Evolutionary conservation across 208 protist species (phyloP), one percentile per base, ranked within the genome.

Genomic region (Acanthamoeba healyi): DNA sequence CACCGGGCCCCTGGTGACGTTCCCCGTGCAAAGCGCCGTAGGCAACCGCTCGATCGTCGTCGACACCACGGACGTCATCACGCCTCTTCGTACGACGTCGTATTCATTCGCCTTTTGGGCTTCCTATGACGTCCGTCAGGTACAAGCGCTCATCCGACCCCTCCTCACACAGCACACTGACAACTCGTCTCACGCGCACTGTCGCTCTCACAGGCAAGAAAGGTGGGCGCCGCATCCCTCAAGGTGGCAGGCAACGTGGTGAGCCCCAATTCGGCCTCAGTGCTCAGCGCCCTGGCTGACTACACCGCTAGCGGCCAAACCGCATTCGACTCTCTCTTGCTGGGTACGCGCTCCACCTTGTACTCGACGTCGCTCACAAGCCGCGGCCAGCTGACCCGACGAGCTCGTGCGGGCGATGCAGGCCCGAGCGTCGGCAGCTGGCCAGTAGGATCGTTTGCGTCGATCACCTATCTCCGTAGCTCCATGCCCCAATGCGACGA

Each of bases 61-160:
- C 22, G 24, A 81, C 29, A n/a, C 26, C 70, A 9, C 19, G 24
- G 10, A 46, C 9, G n/a, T 38, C 19, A 29, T 42, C 2, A 10
- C 4, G 6, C 17, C 3, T 7, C 70, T 81, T 19, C 19, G 38
- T 7, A 32, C 15, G 19, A 81, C 15, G 5, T 9, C 22, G 15
- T 81, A 81, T 29, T 81, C 70, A 15, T 81, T 81, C 40, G 40
- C 38, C 22, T 81, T 81, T 26, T 81, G 70, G 70, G 70, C 70
- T 5, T 15, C 14, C 40, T 81, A 81, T 12, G 70, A 81, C 0
- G 40, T 81, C 26, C 56, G 56, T 26, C 56, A 63, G 56, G 56
- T 63, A 63, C 24, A n/a, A n/a, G n/a, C 22, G 14, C 49, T 17
- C 3, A 12, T 32, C 6, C 54, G 4, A 58, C 22, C 24, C 17